Evolutionary conservation across 2,329 filamentous ascomycete genomes (phyloP), one percentile per base, ranked within the genome.

Genomic region (Beauveria sp.): DNA sequence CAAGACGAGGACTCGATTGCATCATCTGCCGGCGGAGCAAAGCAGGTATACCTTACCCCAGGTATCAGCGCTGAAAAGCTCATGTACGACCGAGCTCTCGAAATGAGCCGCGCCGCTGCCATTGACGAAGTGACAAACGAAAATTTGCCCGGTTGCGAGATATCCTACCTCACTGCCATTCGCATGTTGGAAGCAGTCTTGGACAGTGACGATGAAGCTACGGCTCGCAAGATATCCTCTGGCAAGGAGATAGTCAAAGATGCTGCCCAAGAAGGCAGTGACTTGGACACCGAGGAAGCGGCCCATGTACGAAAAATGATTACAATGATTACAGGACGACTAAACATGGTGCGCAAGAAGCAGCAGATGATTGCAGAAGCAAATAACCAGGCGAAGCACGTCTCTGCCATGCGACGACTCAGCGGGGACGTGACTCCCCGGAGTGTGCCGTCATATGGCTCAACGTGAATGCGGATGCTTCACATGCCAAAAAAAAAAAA

Each of bases 1-100:
- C 87, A 91, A 60, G 83, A 83, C 3, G 74, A 80, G 31, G 83
- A 84, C 22, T 83, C 83, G 2, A 78, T 80, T 40, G 78, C 83
- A 3, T 81, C 80, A 1, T 81, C 80, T 1, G 80, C 82, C 16
- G 83, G 82, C 3, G 87, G 88, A 18, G 83, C 85, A 2, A 91
- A 95, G 64, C 88, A 90, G 58, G 91, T 97, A 28, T 84, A 89
- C 53, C 82, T 99, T 28, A 96, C 90, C 16, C 86, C 90, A 2
- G 95, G 93, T 1, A 87, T 97, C 61, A 97, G 92, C 24, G 95
- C 95, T 0, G 95, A 98, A 77, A 96, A 93, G 75, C 80, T 99
- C 51, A 97, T 99, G 92, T 99, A 97, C 72, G 95, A 99, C 68
- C 90, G 95, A 52, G 95, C 95, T 0, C 79, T 98, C 24, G 95